Percentiles rank a stretch among this genome's conserved stretches.
These are phyloP conservation scores for Camelina hispida DNA, from an alignment of 345 rosid species.

Conservation along the genomic window DNA sequence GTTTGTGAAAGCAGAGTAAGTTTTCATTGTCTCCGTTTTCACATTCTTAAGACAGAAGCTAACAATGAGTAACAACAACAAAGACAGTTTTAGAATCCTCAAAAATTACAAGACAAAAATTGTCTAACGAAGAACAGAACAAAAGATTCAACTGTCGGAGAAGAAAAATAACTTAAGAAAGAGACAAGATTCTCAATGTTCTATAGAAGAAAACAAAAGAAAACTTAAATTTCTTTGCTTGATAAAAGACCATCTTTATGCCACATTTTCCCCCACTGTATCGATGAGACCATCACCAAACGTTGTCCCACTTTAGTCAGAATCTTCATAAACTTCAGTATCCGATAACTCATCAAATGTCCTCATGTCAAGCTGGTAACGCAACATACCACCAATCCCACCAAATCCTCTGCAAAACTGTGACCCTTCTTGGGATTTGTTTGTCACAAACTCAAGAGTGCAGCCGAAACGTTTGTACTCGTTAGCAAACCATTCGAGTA, in stretches of 20 bases:
- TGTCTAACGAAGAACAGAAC: slow-evolving; percentile 31
- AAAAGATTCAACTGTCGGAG: background rate
- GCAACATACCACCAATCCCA: slow-evolving; percentile 90
- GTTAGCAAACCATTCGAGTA: slow-evolving; percentile 92
- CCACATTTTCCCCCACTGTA: slow-evolving; percentile 31
- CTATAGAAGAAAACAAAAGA: slow-evolving; percentile 20
- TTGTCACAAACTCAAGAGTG: slow-evolving; percentile 81
- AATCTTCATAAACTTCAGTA: slow-evolving; percentile 72
- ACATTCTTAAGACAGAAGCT: too few relatives aligned
- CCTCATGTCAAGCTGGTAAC: slow-evolving; percentile 91
- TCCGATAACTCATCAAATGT: slow-evolving; percentile 81
- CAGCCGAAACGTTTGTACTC: slow-evolving; percentile 90
- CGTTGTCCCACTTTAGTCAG: slow-evolving; percentile 55
- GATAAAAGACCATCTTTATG: slow-evolving; percentile 26
- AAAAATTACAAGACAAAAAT: slow-evolving; percentile 43
- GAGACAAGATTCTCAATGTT: slow-evolving; percentile 26
- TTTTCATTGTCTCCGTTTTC: background rate
- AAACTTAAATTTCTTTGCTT: slow-evolving; percentile 9
- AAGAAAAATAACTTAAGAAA: slow-evolving; percentile 4
- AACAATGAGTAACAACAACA: background rate
- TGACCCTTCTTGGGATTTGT: slow-evolving; percentile 94
- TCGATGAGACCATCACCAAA: slow-evolving; percentile 26
- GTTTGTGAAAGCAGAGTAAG: background rate
- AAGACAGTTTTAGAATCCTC: slow-evolving; percentile 19
- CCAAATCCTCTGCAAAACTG: slow-evolving; percentile 96